A percentile compares a stretch with the other conserved stretches of the same genome.
Conservation (phyloP, 208 protist species). For the Trypanosomatidae sp. region DNA sequence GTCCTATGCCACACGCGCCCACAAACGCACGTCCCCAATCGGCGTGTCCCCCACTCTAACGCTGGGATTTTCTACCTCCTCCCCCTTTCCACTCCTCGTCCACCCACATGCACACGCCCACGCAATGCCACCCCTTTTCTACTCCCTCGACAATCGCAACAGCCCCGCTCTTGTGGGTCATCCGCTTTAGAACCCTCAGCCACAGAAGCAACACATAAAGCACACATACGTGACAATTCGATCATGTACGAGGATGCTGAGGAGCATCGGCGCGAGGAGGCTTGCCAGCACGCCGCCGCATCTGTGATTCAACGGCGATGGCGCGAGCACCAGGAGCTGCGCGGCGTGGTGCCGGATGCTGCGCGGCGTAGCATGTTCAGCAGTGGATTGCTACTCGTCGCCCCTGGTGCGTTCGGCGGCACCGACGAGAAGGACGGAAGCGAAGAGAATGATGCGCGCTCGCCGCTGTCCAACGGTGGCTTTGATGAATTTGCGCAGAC, state of each 20-base stretch:
- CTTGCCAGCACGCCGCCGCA: slow-evolving; percentile 48
- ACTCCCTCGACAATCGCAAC: neutral
- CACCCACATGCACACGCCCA: slow-evolving; percentile 2
- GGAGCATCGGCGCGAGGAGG: slow-evolving; percentile 49
- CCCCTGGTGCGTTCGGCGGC: slow-evolving; percentile 8
- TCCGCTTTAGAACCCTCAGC: neutral
- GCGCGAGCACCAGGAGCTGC: slow-evolving; percentile 37
- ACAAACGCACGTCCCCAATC: neutral
- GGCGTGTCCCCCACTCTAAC: neutral
- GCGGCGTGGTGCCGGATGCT: slow-evolving; percentile 28
- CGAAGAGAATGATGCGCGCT: slow-evolving; percentile 5
- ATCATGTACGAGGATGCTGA: slow-evolving; percentile 48
- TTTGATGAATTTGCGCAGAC: slow-evolving; percentile 11
- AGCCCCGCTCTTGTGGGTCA: neutral
- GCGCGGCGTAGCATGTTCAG: slow-evolving; percentile 12
- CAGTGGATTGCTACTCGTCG: neutral
- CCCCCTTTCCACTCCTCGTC: neutral
- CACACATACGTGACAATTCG: neutral
- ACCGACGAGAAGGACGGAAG: neutral
- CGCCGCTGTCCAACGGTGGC: slow-evolving; percentile 13
- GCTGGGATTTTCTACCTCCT: neutral
- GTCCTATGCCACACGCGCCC: neutral
- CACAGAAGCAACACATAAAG: neutral
- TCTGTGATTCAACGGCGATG: slow-evolving; percentile 74
- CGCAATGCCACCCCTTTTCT: neutral